Evolutionary conservation across 202 grass and related monocot species (phyloP), one percentile per base, ranked within the genome.

Genomic region (Schoenoplectus triqueter): DNA sequence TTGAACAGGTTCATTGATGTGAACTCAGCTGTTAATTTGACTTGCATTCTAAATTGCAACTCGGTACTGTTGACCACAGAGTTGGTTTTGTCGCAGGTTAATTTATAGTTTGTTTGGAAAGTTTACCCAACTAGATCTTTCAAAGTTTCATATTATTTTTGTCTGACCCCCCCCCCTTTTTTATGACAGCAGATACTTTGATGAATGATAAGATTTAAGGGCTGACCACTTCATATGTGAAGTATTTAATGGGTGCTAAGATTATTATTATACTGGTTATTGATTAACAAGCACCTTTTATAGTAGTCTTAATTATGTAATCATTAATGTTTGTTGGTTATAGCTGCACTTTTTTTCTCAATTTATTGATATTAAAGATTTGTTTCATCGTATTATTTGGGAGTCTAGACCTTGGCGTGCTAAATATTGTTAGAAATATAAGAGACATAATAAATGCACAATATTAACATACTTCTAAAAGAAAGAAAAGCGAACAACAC

Each of bases 341-440:
- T 31, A 62, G 17, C 59, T 62, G 0, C 59, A 62, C 5, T 6
- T 62, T 15, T 17, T 11, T 62, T 13, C 56, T 60, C 10, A 2
- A 57, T 47, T 47, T 3, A 47, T 6, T 47, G 45, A 63, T 4
- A 63, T 18, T 19, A 63, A 63, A 7, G 5, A 63, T 7, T n/a
- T 63, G 17, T 17, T 67, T 10, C 66, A 68, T 68, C 66, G 39
- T 42, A 68, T 3, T 44, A 14, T 44, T 10, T 6, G 39, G 42
- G 11, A 46, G 5, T 70, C 41, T 46, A 47, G 41, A 46, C 67
- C 10, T 70, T 7, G 41, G 4, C 46, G 41, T 45, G 67, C 67
- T 45, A 70, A 68, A 70, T 46, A 70, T 40, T 70, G 10, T 7
- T 41, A 47, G 67, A 70, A 70, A 69, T 17, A 69, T 42, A 68